A percentile compares a stretch with the other conserved stretches of the same genome.
Evolutionary conservation across 1,284 basidiomycete species (phyloP).

Genomic region (Agaricales sp.): DNA sequence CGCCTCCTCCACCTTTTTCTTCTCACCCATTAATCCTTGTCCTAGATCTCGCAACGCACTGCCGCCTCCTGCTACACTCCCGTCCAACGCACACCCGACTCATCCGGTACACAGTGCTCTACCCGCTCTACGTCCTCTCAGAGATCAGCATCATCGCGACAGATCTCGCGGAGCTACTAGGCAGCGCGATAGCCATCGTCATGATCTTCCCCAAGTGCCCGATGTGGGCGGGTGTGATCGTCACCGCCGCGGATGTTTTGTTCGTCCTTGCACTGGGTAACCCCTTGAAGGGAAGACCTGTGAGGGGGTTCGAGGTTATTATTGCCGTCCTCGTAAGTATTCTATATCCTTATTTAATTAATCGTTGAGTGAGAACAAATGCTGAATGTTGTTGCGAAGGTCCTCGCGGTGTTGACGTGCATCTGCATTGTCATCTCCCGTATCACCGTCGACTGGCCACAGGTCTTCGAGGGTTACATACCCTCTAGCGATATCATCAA

Average conservation of each 20-base stretch:
- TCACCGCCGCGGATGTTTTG: conserved; percentile 81
- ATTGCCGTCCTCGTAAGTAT: conserved; percentile 58
- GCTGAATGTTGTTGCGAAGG: conserved; percentile 29
- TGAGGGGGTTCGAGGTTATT: conserved; percentile 73
- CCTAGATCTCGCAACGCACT: conserved; percentile 64
- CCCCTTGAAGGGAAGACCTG: conserved; percentile 46
- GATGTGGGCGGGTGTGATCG: conserved; percentile 73
- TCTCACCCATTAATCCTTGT: neutral
- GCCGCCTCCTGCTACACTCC: conserved; percentile 59
- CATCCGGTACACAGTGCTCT: conserved; percentile 56
- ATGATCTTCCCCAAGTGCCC: conserved; percentile 76
- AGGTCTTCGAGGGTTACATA: conserved; percentile 78
- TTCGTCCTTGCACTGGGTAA: conserved; percentile 60
- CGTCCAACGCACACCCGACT: conserved; percentile 51
- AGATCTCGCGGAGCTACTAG: conserved; percentile 70
- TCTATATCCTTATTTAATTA: neutral
- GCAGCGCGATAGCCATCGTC: conserved; percentile 52
- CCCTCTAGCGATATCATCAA: conserved; percentile 61
- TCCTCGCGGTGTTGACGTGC: conserved; percentile 72
- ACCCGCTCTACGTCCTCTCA: conserved; percentile 57
- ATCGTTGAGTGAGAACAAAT: neutral
- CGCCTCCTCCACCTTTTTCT: conserved; percentile 4
- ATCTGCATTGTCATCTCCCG: conserved; percentile 76
- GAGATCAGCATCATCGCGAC: conserved; percentile 84
- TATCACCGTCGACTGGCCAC: conserved; percentile 67